Evolutionary conservation across 2,329 filamentous ascomycete genomes (phyloP), one percentile per base, ranked within the genome.

Genomic region (Aspergillus cejpii): DNA sequence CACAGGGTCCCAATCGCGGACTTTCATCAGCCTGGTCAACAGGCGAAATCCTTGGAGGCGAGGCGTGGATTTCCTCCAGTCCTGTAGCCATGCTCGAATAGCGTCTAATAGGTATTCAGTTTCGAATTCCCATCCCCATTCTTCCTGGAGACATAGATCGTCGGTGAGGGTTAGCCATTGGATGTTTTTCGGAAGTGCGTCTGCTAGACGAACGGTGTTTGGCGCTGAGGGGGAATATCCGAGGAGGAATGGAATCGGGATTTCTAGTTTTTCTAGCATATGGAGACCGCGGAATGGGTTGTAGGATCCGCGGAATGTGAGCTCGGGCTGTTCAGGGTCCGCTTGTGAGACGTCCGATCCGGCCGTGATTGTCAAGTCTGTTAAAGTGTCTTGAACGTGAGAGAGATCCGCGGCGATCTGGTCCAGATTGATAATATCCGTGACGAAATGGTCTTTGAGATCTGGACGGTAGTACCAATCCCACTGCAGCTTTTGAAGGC

Each of bases 141-240:
- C n/a, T 44, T 46, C 43, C 27, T 55, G 45, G 5, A 44, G 15
- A 1, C 15, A 17, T 20, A 57, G 14, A 12, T 56, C 46, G 17
- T 57, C 45, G 0, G 47, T 57, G 19, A 56, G 44, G 19, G 41
- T 33, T 7, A 56, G 39, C 29, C 10, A 41, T 42, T 55, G 52
- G 21, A 58, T 40, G 23, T 50, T 51, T 19, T 29, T 47, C 7
- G 54, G 54, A 4, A 55, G 15, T n/a, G 46, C 39, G 37, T 52
- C 40, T 17, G n/a, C n/a, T n/a, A n/a, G 21, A 29, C 23, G 43
- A 36, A 10, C 37, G 29, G 17, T 39, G 36, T 8, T 15, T 34
- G 1, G 31, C 26, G 26, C 28, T 27, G 36, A n/a, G 42, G 7
- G 42, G 41, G 33, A 51, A n/a, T n/a, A 49, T n/a, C 48, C 50